A percentile compares a stretch with the other conserved stretches of the same genome.
Conservation (phyloP, 1,284 basidiomycete genomes). For the Ganoderma lucidum region DNA sequence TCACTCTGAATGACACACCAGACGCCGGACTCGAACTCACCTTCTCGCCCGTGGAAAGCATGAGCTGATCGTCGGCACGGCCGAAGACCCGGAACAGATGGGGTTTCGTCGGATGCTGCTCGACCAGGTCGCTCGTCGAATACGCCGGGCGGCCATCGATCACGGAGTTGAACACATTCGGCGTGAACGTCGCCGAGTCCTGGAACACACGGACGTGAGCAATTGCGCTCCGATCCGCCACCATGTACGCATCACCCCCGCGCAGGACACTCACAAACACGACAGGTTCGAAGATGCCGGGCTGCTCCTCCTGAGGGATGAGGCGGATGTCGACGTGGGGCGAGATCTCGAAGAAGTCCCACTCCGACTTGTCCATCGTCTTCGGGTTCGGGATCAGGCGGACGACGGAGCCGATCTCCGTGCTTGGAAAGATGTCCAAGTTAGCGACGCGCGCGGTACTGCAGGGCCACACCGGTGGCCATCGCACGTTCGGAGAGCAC, state of each 20-base stretch:
- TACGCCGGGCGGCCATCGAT: conserved; percentile 44
- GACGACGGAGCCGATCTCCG: conserved; percentile 25
- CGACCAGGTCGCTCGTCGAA: conserved; percentile 53
- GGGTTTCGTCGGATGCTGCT: conserved; percentile 53
- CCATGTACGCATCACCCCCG: too few species aligned
- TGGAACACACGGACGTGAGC: neutral
- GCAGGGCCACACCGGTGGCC: neutral
- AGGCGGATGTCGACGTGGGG: conserved; percentile 29
- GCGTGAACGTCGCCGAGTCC: conserved; percentile 30
- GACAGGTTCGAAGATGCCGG: conserved; percentile 35
- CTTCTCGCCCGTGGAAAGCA: conserved; percentile 61
- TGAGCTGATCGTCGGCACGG: conserved; percentile 60
- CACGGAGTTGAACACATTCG: conserved; percentile 40
- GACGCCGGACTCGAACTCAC: neutral
- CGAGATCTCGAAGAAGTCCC: conserved; percentile 40
- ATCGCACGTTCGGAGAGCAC: too few species aligned
- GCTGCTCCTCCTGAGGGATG: conserved; percentile 34
- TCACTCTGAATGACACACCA: too few species aligned
- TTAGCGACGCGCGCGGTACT: neutral
- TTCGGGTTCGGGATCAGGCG: conserved; percentile 23
- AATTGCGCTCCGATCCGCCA: neutral
- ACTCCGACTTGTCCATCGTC: conserved; percentile 30
- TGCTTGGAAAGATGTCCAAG: conserved; percentile 7
- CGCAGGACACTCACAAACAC: conserved; percentile 31
- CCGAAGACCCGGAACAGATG: conserved; percentile 55